Evolutionary conservation across 805 yeast species (phyloP).

Genomic region (Huiozyma naganishii): DNA sequence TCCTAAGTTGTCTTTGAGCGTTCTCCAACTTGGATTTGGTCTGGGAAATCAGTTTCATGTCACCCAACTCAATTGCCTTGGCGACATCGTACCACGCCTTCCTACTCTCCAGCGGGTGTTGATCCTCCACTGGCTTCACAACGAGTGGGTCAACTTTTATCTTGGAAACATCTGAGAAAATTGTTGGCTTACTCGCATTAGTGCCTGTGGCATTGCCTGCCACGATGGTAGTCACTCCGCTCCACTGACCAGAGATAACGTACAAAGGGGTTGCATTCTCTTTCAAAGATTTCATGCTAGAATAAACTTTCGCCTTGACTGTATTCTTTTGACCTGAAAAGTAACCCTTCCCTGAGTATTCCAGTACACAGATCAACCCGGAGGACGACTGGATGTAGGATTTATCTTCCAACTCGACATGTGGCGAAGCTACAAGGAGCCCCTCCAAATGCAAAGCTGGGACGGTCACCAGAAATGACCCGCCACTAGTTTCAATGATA

Average conservation of each 20-base stretch:
- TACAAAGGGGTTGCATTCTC: slow-evolving; percentile 55
- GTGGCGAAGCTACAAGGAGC: slow-evolving; percentile 79
- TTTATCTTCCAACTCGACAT: slow-evolving; percentile 84
- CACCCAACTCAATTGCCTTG: slow-evolving; percentile 65
- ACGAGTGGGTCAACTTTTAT: slow-evolving; percentile 40
- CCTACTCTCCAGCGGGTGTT: slow-evolving; percentile 73
- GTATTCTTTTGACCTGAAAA: slow-evolving; percentile 93
- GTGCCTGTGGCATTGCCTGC: slow-evolving; percentile 33
- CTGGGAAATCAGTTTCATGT: slow-evolving; percentile 62
- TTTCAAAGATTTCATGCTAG: slow-evolving; percentile 38
- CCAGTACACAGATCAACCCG: slow-evolving; percentile 65
- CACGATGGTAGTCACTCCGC: slow-evolving; percentile 55
- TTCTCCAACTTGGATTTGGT: slow-evolving; percentile 76
- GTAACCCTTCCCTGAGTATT: slow-evolving; percentile 87
- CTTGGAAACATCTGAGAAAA: slow-evolving; percentile 54
- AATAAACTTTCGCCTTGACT: slow-evolving; percentile 74
- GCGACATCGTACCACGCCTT: slow-evolving; percentile 88
- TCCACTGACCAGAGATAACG: slow-evolving; percentile 90
- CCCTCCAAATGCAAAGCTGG: slow-evolving; percentile 96
- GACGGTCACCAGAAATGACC: slow-evolving; percentile 64
- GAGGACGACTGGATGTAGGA: slow-evolving; percentile 71
- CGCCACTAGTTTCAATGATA: slow-evolving; percentile 52
- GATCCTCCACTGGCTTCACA: slow-evolving; percentile 77
- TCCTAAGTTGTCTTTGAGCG: slow-evolving; percentile 72
- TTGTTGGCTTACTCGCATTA: slow-evolving; percentile 22